phyloP scores from a whole-genome alignment of 495 filamentous ascomycete genomes.

The Penicillium turbatum region DNA sequence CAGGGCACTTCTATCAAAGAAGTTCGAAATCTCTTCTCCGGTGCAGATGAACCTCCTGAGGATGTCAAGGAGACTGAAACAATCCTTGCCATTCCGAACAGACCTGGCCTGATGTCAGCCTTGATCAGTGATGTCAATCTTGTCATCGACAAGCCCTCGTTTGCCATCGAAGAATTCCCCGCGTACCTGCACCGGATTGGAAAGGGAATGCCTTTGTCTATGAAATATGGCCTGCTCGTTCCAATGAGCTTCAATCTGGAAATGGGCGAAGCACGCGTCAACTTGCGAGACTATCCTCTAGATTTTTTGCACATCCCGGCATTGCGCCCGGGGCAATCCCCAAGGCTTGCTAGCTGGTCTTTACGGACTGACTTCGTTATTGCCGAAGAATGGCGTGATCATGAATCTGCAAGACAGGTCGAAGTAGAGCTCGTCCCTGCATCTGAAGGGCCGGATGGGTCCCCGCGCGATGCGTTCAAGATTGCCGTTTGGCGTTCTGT shows the following conservation, averaged over 20 bases:
- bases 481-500: conserved; percentile 89
- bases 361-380: conserved; percentile 93
- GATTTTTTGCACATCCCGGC: conserved; percentile 88
- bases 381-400: conserved; percentile 82
- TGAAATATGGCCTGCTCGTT: conserved; percentile 81
- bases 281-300: conserved; percentile 86
- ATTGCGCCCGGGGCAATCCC: conserved; percentile 72
- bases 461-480: conserved; percentile 52
- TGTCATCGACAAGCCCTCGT: conserved; percentile 87
- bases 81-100: conserved; percentile 80
- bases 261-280: conserved; percentile 85
- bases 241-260: conserved; percentile 86
- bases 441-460: conserved; percentile 43
- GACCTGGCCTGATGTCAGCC: conserved; percentile 76
- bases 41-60: conserved; percentile 72
- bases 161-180: conserved; percentile 73
- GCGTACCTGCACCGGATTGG: conserved; percentile 82
- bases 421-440: conserved; percentile 83
- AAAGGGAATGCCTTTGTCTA: conserved; percentile 91
- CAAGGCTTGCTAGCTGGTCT: conserved; percentile 74
- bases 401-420: conserved; percentile 72
- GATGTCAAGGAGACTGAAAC: conserved; percentile 78
- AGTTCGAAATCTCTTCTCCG: conserved; percentile 75
- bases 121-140: conserved; percentile 83
- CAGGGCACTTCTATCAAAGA: conserved; percentile 73